Evolutionary conservation across 2,329 filamentous ascomycete genomes (phyloP), one percentile per base, ranked within the genome.

Genomic region (Sarocladium strictum): DNA sequence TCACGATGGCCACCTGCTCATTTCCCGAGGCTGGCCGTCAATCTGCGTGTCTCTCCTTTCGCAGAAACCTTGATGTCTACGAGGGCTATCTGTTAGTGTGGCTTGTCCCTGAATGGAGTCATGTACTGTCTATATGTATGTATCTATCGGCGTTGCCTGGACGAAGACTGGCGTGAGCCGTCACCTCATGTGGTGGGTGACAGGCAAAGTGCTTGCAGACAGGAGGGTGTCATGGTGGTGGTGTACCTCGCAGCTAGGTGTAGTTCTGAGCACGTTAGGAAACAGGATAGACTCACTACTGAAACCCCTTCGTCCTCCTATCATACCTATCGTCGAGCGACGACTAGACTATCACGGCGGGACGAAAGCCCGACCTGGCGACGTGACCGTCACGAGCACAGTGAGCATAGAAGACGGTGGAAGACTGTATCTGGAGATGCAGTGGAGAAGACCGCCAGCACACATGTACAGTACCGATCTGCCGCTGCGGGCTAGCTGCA

Each of bases 1-100:
- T 58, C 56, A 58, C 54, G 54, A 41, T 58, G 52, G 53, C 26
- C 52, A 47, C 19, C 26, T 54, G 53, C 54, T 58, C 56, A 58
- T 56, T 58, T 58, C 56, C 37, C 47, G 40, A 19, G 47, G 33
- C 12, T 12, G 23, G 17, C n/a, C 9, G 29, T 21, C 17, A 15
- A n/a, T n/a, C 47, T 51, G 26, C 17, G 47, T 51, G 47, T 51
- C 47, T 51, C 47, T 49, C 43, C 17, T 49, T 26, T 23, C 19
- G 3, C 11, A 12, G 35, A 19, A 38, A n/a, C n/a, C n/a, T n/a
- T n/a, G n/a, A n/a, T n/a, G n/a, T n/a, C n/a, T n/a, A n/a, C n/a
- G n/a, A n/a, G n/a, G n/a, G n/a, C n/a, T n/a, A n/a, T 40, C 7
- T 11, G 17, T 19, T 11, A 19, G 35, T 38, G 35, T 38, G 12